Conservation (phyloP, 2,329 filamentous ascomycete species). For the Myriosclerotinia duriaeana region DNA sequence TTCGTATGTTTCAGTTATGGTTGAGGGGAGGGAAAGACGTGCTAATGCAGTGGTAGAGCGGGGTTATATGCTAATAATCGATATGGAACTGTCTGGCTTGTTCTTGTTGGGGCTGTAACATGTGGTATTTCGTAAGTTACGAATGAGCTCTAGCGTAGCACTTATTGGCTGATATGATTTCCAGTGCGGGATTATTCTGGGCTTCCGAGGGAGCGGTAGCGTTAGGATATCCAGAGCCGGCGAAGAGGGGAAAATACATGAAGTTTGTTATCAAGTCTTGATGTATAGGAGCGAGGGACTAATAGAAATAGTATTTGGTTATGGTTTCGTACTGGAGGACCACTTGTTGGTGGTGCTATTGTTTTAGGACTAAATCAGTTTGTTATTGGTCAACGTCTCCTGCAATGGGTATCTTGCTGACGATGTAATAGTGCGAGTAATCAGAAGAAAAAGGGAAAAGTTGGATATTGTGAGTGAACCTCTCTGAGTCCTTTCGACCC, state of each 20-base stretch:
- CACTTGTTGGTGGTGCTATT: conserved; percentile 50
- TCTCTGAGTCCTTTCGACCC: background rate
- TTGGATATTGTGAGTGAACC: conserved; percentile 39
- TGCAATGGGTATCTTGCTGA: conserved; percentile 34
- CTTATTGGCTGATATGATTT: background rate
- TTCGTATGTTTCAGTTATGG: conserved; percentile 23
- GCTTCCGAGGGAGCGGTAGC: conserved; percentile 45
- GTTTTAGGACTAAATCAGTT: conserved; percentile 47
- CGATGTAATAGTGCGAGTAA: background rate
- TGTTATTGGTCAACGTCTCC: background rate
- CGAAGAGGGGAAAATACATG: conserved; percentile 33
- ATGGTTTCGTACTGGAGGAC: conserved; percentile 44
- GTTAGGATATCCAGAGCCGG: conserved; percentile 43
- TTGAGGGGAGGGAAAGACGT: background rate
- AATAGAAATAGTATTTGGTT: conserved; percentile 42
- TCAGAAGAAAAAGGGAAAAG: conserved; percentile 35
- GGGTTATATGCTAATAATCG: conserved; percentile 45
- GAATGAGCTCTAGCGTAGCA: background rate
- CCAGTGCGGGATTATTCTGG: conserved; percentile 45
- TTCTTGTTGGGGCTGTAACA: conserved; percentile 43
- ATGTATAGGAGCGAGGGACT: background rate
- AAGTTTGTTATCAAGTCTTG: background rate
- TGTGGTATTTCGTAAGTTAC: conserved; percentile 39
- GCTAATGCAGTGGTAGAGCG: conserved; percentile 39
- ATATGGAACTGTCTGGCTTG: conserved; percentile 44